Conservation (phyloP, 2,329 filamentous ascomycete species). For the Talaromyces piceae region DNA sequence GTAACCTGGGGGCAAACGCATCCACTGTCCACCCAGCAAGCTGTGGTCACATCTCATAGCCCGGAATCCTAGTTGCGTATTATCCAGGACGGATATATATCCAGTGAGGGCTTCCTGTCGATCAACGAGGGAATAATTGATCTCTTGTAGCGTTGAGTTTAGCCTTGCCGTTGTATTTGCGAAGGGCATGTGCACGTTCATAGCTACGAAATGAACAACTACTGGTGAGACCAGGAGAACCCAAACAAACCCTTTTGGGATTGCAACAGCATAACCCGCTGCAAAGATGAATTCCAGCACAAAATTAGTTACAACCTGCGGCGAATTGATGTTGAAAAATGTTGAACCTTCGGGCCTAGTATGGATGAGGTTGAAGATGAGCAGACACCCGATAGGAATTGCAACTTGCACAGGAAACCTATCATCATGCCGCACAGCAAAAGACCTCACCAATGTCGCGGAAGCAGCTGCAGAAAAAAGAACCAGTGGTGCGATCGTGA, state of each 20-base stretch:
- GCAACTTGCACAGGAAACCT: slow-evolving; percentile 53
- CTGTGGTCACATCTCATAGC: slow-evolving; percentile 92
- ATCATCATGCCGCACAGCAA: slow-evolving; percentile 50
- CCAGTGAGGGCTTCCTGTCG: slow-evolving; percentile 81
- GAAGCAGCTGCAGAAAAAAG: slow-evolving; percentile 57
- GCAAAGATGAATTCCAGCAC: slow-evolving; percentile 64
- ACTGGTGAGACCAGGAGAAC: slow-evolving; percentile 63
- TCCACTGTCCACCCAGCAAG: slow-evolving; percentile 87
- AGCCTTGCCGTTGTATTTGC: slow-evolving; percentile 53
- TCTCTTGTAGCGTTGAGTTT: slow-evolving; percentile 57
- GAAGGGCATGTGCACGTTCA: slow-evolving; percentile 67
- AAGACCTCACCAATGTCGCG: slow-evolving; percentile 57
- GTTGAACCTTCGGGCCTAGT: slow-evolving; percentile 35
- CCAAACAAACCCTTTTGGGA: slow-evolving; percentile 55
- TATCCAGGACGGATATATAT: slow-evolving; percentile 86
- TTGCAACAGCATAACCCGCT: slow-evolving; percentile 55
- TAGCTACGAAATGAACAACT: slow-evolving; percentile 53
- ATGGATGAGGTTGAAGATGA: slow-evolving; percentile 50
- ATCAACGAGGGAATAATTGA: slow-evolving; percentile 70
- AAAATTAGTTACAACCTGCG: slow-evolving; percentile 60
- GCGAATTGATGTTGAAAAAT: slow-evolving; percentile 50
- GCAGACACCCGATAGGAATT: slow-evolving; percentile 61
- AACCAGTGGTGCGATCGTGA: slow-evolving; percentile 65
- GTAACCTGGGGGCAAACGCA: slow-evolving; percentile 44
- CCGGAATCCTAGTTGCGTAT: slow-evolving; percentile 60